Percentiles rank a stretch among this genome's conserved stretches.
These are phyloP conservation scores for Apiospora malaysiana DNA, from an alignment of 2,329 filamentous ascomycete species.

Conservation along the genomic window DNA sequence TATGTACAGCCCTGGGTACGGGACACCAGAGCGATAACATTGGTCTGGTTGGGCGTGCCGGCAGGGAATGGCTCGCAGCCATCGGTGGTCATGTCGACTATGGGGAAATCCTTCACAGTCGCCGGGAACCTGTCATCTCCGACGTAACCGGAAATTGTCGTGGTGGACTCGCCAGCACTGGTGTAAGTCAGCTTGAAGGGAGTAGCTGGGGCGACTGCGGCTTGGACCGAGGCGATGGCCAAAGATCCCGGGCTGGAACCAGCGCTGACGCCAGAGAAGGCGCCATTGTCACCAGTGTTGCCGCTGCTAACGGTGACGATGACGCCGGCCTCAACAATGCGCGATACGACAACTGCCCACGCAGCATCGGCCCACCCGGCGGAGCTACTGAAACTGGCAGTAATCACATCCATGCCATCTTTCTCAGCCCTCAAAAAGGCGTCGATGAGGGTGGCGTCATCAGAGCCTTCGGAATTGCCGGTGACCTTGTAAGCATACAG, in stretches of 20 bases:
- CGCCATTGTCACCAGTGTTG: constrained; percentile 22
- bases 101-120: constrained; percentile 4
- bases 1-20: not conserved
- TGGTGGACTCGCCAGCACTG: not conserved
- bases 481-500: constrained; percentile 47
- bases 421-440: constrained; percentile 48
- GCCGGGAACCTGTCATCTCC: not conserved
- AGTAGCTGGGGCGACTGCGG: not conserved
- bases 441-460: constrained; percentile 46
- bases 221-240: not conserved
- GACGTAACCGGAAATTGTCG: not conserved
- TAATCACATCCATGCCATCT: constrained; percentile 37
- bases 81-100: not conserved
- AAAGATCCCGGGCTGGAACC: not conserved
- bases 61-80: not conserved
- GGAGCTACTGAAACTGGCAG: constrained; percentile 17
- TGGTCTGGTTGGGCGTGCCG: not conserved
- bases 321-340: constrained; percentile 27
- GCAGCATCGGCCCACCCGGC: constrained; percentile 24
- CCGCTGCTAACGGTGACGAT: constrained; percentile 24
- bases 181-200: constrained; percentile 2
- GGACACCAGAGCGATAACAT: not conserved
- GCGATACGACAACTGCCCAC: constrained; percentile 21
- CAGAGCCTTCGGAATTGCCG: constrained; percentile 38
- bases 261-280: not conserved